These are phyloP conservation scores for Caryopteris hybrid DNA, from an alignment of 305 asterid genomes.

Conservation along the genomic window DNA sequence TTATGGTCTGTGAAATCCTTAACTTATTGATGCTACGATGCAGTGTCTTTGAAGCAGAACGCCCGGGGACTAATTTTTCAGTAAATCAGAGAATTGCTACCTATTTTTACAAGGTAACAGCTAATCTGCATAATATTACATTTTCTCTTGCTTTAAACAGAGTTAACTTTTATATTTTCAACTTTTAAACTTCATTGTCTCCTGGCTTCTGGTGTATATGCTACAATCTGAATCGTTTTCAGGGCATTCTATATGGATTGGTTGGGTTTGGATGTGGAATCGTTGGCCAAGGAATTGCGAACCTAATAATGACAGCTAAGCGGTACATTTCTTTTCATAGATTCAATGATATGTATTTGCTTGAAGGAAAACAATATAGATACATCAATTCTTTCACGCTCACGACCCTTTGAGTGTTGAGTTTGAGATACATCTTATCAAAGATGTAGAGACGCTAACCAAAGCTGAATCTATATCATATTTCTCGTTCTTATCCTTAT, in stretches of 20 bases:
- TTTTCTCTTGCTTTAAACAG: not conserved
- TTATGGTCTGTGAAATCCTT: not conserved
- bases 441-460: not conserved
- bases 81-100: conserved; percentile 79
- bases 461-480: not conserved
- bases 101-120: conserved; percentile 74
- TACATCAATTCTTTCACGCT: too few species aligned
- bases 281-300: conserved; percentile 96
- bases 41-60: conserved; percentile 95
- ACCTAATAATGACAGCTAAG: conserved; percentile 89
- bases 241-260: conserved; percentile 86
- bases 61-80: conserved; percentile 81
- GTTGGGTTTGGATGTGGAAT: conserved; percentile 98
- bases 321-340: conserved; percentile 40
- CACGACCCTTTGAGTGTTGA: too few species aligned
- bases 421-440: too few species aligned
- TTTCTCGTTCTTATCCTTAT: not conserved
- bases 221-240: too few species aligned
- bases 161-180: not conserved
- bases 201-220: too few species aligned
- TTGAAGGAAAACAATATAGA: too few species aligned
- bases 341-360: not conserved
- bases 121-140: not conserved
- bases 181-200: too few species aligned
- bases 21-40: conserved; percentile 12